phyloP scores from a whole-genome alignment of 805 yeast species.

The Priceomyces castillae region DNA sequence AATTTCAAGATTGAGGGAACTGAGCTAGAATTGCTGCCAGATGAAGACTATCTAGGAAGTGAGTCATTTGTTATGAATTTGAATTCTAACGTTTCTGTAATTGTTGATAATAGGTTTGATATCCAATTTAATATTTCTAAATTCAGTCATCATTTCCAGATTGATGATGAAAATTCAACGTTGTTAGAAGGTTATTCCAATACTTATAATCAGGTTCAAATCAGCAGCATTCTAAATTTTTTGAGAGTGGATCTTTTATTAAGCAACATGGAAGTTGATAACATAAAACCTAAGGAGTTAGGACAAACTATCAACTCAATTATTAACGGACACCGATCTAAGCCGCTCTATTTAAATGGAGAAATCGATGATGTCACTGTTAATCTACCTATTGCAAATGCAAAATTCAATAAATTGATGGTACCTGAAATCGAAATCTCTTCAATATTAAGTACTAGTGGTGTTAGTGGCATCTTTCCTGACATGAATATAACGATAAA shows the following conservation, averaged over 20 bases:
- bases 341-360: constrained; percentile 9
- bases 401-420: constrained; percentile 3
- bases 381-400: constrained; percentile 9
- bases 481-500: constrained; percentile 13
- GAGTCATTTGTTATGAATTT: not conserved
- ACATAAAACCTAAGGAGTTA: constrained; percentile 10
- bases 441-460: not conserved
- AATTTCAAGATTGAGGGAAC: not conserved
- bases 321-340: constrained; percentile 6
- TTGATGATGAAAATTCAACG: constrained; percentile 6
- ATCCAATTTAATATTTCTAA: constrained; percentile 4
- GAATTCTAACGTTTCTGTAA: constrained; percentile 5
- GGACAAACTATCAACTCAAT: constrained; percentile 16
- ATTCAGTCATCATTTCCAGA: constrained; percentile 8
- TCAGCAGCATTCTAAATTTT: constrained; percentile 1
- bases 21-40: constrained; percentile 2
- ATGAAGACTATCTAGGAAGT: not conserved
- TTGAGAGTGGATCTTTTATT: constrained; percentile 7
- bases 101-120: not conserved
- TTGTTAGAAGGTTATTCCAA: constrained; percentile 11
- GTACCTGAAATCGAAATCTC: not conserved
- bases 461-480: constrained; percentile 6
- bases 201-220: constrained; percentile 6
- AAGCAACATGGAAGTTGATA: constrained; percentile 10
- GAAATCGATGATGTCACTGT: constrained; percentile 13